Base-by-base conservation (phyloP, 169 alveolate genomes). In the Babesia sp. region DNA sequence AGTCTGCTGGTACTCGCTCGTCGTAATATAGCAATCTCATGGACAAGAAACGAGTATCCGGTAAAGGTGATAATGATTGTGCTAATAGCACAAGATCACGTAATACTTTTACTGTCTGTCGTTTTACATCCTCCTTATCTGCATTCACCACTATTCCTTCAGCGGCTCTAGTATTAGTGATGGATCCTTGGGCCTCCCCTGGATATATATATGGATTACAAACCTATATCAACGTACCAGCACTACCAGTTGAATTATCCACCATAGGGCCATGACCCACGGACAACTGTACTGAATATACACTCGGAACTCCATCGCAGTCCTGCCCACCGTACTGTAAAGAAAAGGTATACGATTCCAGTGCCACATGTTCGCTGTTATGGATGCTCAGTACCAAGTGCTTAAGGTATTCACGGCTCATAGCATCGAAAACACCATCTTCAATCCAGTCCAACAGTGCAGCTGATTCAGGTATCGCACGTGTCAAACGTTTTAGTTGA, bases 381-480 rank as follows among this genome's bases (percentile, higher is more conserved):
- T 87, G 88, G 9, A 90, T 91, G 58, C 84, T 77, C 48, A 91
- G 68, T 31, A 82, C 76, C 37, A 91, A 79, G 28, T 86, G 78
- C 82, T 70, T 53, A n/a, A 76, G 78, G 85, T 67, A 76, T 34
- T 73, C 84, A 26, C 48, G 44, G 53, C 83, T 91, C 77, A 91
- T 73, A 1, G 95, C 95, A 29, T 91, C 95, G 74, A 87, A 91
- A 46, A 91, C 92, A 7, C 95, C 95, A 57, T 88, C 85, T 41
- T 91, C 95, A 34, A 91, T 73, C 95, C 95, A 90, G 64, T 86
- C 92, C 28, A 91, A 66, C 36, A 78, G 75, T 37, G 73, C 69
- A 2, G 79, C 59, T 12, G 87, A 70, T 51, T 78, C 87, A 16
- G 83, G 83, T 14, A 61, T 34, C 18, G 75, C 26, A 16, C 87